Evolutionary conservation across 345 rosid species (phyloP), one percentile per base, ranked within the genome.

Genomic region (Corchorus olitorius): DNA sequence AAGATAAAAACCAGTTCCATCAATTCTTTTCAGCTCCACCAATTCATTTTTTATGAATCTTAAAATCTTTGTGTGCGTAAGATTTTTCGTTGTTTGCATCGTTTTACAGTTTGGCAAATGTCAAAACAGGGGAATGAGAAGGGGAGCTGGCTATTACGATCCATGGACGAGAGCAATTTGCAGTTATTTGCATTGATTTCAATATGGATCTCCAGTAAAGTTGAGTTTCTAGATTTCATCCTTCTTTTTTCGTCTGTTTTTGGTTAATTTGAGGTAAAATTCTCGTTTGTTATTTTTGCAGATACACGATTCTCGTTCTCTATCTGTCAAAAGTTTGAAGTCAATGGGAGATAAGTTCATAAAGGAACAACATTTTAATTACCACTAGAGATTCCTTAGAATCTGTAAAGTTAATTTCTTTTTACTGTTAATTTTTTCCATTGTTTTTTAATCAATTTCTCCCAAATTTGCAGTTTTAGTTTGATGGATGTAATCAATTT

Each of bases 151-250:
- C 87, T 94, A 63, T 61, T 92, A 86, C 81, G 80, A 70, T 89
- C 93, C 13, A 13, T 85, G 52, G 88, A 76, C 46, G 92, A 91
- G 81, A 85, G 97, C 88, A 92, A 87, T 84, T 71, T 92, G 83
- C 94, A 91, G 84, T 73, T 92, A 16, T 92, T 91, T 85, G 87
- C 83, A 5, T 91, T 92, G 15, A 61, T 89, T 83, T 85, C 94
- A 33, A 48, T 91, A 16, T 92, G 97, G 97, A 81, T 91, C 79
- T 88, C 97, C 11, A 90, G 89, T 83, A 92, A 92, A 85, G 97
- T 90, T 54, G 70, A 87, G 61, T 16, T 71, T 49, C 39, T 53
- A n/a, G 27, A 14, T 8, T 73, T 65, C 43, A 39, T 64, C 22
- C n/a, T 58, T 43, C 52, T 34, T 1, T 76, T 74, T 10, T 5